These are phyloP conservation scores for Triangularia verruculosa DNA, from an alignment of 2,329 filamentous ascomycete species.

Conservation along the genomic window DNA sequence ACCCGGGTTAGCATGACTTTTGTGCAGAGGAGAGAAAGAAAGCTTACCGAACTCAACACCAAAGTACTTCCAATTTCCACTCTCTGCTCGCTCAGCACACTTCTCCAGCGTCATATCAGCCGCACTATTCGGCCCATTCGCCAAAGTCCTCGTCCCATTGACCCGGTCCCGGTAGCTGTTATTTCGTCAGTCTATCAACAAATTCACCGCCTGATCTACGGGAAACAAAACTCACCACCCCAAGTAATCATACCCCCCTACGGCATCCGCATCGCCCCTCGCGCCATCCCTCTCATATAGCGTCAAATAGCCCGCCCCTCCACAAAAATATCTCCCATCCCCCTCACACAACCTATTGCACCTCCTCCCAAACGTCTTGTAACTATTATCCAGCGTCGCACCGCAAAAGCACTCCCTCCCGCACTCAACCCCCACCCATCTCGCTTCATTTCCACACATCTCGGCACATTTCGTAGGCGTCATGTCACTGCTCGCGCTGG, in stretches of 20 bases:
- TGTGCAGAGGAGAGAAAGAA: background rate
- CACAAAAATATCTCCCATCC: background rate
- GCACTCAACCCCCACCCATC: background rate
- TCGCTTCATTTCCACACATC: background rate
- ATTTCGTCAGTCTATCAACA: background rate
- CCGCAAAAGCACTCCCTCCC: slow-evolving; percentile 8
- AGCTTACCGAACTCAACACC: slow-evolving; percentile 1
- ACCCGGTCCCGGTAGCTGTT: background rate
- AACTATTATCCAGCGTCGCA: background rate
- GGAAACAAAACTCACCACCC: background rate
- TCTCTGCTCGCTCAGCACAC: background rate
- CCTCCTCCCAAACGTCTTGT: background rate
- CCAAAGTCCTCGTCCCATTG: background rate
- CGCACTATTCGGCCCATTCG: background rate
- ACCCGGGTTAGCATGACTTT: background rate
- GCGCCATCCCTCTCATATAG: background rate
- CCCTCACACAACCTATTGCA: background rate
- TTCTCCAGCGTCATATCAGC: background rate
- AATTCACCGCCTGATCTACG: background rate
- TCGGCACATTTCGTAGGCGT: background rate
- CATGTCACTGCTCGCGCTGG: background rate
- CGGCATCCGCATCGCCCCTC: background rate
- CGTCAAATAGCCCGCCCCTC: background rate
- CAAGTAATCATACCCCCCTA: background rate
- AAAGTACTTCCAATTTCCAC: background rate